Base-by-base conservation (phyloP, 2,329 filamentous ascomycete species). In the Diaporthe aspalathi region DNA sequence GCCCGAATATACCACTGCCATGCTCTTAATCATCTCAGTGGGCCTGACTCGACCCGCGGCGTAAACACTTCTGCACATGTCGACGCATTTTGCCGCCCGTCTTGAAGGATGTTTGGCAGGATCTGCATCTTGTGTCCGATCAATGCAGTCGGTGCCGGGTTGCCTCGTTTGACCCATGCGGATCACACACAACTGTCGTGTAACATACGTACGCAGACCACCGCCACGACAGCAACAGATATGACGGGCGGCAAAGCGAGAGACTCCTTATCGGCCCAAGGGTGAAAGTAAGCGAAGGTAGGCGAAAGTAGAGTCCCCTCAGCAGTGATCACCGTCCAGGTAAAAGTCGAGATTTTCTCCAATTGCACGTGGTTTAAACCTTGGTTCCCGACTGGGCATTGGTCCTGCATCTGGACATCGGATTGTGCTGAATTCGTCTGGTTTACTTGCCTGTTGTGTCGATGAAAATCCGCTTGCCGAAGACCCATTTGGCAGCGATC, bases 91-190 rank as follows among this genome's bases (percentile, higher is more conserved):
- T 35, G 66, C 66, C 54, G 66, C 50, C 53, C 14, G 29, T 49
- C 17, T 24, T 50, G n/a, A 35, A 35, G 16, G 66, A 57, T 68
- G 43, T 60, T 68, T 68, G 53, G 60, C 29, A 68, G 47, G 22
- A 60, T 52, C 29, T 60, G 67, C 56, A 47, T 60, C 20, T 60
- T 14, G 29, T 35, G 43, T 47, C 43, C 67, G 29, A 60, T 60
- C 53, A 68, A 60, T 49, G 29, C n/a, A 60, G n/a, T 32, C 29
- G 24, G 17, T 40, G 45, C 66, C 40, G 66, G 52, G 66, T n/a
- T 49, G 27, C 60, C 53, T 66, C 53, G 75, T 74, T 74, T 76
- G 75, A 75, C 75, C 77, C 74, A 70, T 74, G 73, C 68, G 68
- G 73, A 74, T 74, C 73, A 77, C 63, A 74, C 73, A 73, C 38